These are phyloP conservation scores for Ophiostoma sp. DNA, from an alignment of 2,329 filamentous ascomycete species.

Conservation along the genomic window DNA sequence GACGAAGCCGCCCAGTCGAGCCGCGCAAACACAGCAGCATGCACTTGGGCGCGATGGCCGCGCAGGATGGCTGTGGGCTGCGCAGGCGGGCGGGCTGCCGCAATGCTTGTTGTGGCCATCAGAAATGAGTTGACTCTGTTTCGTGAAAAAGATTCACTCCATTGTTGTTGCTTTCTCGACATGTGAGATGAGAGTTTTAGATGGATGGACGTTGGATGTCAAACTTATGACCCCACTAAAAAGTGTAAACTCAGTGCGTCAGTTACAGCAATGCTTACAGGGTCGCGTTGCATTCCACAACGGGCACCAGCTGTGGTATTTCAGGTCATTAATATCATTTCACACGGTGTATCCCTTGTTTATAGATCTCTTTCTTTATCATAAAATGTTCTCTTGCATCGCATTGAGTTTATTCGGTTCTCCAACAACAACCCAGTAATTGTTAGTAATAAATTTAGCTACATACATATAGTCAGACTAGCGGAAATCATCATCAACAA, in stretches of 20 bases:
- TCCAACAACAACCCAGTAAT: too few species aligned
- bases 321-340: too few species aligned
- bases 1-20: background rate
- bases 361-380: too few species aligned
- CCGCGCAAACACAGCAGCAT: constrained; percentile 27
- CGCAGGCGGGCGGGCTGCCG: constrained; percentile 34
- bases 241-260: background rate
- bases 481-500: background rate
- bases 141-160: background rate
- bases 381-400: too few species aligned
- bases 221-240: background rate
- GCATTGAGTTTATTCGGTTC: too few species aligned
- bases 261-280: background rate
- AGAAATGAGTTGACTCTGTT: background rate
- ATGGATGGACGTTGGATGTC: background rate
- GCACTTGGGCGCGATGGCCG: constrained; percentile 76
- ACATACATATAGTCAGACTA: too few species aligned
- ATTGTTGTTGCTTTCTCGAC: background rate
- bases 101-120: background rate
- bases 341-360: too few species aligned
- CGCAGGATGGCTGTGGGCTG: constrained; percentile 69
- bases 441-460: too few species aligned
- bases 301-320: background rate
- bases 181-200: background rate
- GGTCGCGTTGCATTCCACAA: background rate